These are phyloP conservation scores for Ogataea saltuana DNA, from an alignment of 805 yeast species.

Conservation along the genomic window DNA sequence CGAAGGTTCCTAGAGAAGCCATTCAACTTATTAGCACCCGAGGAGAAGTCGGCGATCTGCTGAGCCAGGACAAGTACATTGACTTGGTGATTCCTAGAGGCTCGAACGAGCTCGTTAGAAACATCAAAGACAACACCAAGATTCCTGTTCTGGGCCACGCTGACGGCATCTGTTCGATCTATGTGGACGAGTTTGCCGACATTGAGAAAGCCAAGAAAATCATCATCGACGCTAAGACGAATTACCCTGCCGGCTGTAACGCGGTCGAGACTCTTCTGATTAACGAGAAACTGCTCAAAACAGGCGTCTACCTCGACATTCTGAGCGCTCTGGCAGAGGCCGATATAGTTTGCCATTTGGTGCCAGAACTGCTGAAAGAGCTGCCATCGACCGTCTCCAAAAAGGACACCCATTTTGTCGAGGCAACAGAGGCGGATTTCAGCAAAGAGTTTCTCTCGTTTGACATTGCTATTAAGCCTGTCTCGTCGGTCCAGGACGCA, in stretches of 20 bases:
- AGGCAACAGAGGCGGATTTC: constrained; percentile 68
- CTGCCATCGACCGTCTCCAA: constrained; percentile 21
- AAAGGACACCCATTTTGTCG: constrained; percentile 34
- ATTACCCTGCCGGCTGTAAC: constrained; percentile 99
- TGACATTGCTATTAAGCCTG: constrained; percentile 74
- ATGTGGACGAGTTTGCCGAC: constrained; percentile 76
- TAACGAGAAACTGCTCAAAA: constrained; percentile 42
- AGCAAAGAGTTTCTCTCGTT: constrained; percentile 80
- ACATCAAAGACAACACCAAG: constrained; percentile 82
- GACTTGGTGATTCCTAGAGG: constrained; percentile 98
- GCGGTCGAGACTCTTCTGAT: constrained; percentile 88
- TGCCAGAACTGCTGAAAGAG: constrained; percentile 47
- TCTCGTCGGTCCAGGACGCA: constrained; percentile 66
- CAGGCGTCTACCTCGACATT: constrained; percentile 19
- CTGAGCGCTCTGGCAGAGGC: constrained; percentile 49
- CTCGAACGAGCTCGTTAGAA: constrained; percentile 86
- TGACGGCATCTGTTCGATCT: constrained; percentile 93
- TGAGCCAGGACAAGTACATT: constrained; percentile 83
- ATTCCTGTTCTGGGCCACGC: constrained; percentile 99
- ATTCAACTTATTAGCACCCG: constrained; percentile 87
- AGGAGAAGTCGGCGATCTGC: constrained; percentile 82
- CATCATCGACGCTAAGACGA: constrained; percentile 85
- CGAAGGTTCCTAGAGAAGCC: constrained; percentile 77
- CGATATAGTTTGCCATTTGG: constrained; percentile 74
- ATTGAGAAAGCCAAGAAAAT: constrained; percentile 73